Evolutionary conservation across 177 flowering plant genomes (phyloP).

Genomic region (Tripterygium wilfordii): DNA sequence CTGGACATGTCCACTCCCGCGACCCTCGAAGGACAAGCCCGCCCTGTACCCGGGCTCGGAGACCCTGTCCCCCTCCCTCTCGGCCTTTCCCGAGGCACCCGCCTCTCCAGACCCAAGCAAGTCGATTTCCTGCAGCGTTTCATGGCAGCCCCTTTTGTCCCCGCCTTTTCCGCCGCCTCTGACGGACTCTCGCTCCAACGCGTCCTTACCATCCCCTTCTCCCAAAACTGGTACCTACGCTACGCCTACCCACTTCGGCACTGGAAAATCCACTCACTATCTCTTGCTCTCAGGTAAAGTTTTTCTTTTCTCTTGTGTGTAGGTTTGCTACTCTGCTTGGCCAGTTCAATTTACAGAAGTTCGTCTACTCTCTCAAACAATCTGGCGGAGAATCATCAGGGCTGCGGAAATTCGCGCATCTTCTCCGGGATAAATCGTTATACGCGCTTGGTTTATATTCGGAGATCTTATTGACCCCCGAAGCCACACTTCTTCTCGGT

Average conservation of each 20-base stretch:
- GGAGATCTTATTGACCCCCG: constrained; percentile 51
- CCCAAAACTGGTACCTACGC: constrained; percentile 40
- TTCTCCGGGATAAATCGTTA: constrained; percentile 51
- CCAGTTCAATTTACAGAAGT: constrained; percentile 71
- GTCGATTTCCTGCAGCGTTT: constrained; percentile 86
- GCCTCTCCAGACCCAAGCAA: constrained; percentile 73
- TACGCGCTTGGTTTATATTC: constrained; percentile 64
- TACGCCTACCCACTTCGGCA: not conserved
- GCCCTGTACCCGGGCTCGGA: constrained; percentile 51
- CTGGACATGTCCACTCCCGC: constrained; percentile 72
- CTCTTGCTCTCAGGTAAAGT: not conserved
- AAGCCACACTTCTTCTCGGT: constrained; percentile 52
- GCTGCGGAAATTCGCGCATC: constrained; percentile 29
- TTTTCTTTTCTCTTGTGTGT: constrained; percentile 13
- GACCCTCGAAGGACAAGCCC: constrained; percentile 62
- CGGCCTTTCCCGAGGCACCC: constrained; percentile 61
- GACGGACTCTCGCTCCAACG: constrained; percentile 58
- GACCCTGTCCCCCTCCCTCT: constrained; percentile 56
- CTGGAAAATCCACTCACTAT: not conserved
- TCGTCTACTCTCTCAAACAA: constrained; percentile 41
- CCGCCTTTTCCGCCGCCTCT: constrained; percentile 31
- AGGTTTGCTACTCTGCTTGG: constrained; percentile 70
- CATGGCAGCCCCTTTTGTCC: constrained; percentile 69
- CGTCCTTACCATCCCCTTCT: constrained; percentile 48
- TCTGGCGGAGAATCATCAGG: constrained; percentile 26